These are phyloP conservation scores for Cercospora brassicicola DNA, from an alignment of 2,329 filamentous ascomycete species.

Conservation along the genomic window DNA sequence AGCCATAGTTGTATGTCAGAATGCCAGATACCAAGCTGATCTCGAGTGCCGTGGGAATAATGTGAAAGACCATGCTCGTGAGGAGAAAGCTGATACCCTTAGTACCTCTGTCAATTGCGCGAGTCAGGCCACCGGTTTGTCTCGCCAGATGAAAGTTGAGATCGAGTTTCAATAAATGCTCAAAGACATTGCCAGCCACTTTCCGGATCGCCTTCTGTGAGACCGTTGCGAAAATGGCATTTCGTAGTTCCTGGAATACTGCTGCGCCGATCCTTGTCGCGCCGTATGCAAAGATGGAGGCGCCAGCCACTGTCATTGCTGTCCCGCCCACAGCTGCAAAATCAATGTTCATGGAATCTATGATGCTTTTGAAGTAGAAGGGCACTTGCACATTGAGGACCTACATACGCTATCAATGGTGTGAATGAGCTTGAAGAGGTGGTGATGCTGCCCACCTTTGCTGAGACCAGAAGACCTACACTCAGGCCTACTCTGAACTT, in stretches of 20 bases:
- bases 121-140: constrained; percentile 89
- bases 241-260: constrained; percentile 87
- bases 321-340: constrained; percentile 83
- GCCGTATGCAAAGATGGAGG: constrained; percentile 88
- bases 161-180: constrained; percentile 83
- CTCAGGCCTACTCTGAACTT: constrained; percentile 82
- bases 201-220: constrained; percentile 93
- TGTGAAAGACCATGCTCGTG: constrained; percentile 97
- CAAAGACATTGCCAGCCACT: constrained; percentile 89
- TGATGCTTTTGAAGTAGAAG: constrained; percentile 98
- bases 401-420: constrained; percentile 43
- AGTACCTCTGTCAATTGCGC: constrained; percentile 93
- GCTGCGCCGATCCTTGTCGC: constrained; percentile 84
- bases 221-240: constrained; percentile 94
- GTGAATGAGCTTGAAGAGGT: constrained; percentile 16
- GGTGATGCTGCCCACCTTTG: constrained; percentile 61
- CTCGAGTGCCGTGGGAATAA: constrained; percentile 88
- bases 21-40: constrained; percentile 96
- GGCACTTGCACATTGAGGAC: constrained; percentile 95
- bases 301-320: constrained; percentile 81
- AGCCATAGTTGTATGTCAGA: constrained; percentile 91
- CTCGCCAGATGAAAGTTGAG: constrained; percentile 90
- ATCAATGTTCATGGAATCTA: constrained; percentile 97
- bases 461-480: constrained; percentile 78
- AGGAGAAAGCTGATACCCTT: constrained; percentile 97